Evolutionary conservation across 2,329 filamentous ascomycete species (phyloP).

Genomic region (Pseudogymnoascus sp.): DNA sequence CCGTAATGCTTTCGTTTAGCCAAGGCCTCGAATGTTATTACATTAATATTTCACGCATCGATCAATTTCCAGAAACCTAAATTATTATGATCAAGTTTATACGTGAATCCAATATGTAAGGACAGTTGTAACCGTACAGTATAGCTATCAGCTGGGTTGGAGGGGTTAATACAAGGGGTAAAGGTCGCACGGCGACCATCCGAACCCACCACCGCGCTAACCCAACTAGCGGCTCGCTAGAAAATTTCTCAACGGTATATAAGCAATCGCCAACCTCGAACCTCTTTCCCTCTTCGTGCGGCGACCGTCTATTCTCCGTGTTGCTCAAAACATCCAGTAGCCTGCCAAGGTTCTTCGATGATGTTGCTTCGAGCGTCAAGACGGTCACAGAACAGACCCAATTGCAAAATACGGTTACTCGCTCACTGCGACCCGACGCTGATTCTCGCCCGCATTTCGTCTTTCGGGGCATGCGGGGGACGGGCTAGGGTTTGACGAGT

Average conservation of each 20-base stretch:
- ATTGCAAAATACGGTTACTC: constrained; percentile 61
- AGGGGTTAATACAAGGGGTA: background rate
- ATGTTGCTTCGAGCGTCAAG: constrained; percentile 28
- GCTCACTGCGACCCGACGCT: constrained; percentile 37
- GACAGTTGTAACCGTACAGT: too few relatives aligned
- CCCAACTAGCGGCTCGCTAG: background rate
- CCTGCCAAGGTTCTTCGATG: constrained; percentile 18
- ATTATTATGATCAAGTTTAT: background rate
- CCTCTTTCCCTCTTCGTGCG: constrained; percentile 24
- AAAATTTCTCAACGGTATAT: constrained; percentile 4
- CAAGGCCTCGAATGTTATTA: background rate
- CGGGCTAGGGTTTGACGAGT: constrained; percentile 29
- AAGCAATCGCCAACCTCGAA: background rate
- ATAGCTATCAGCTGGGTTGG: background rate
- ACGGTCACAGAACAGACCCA: constrained; percentile 39
- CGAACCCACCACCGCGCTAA: background rate
- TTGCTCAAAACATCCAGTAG: constrained; percentile 26
- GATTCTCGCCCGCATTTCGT: constrained; percentile 28
- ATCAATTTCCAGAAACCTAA: background rate
- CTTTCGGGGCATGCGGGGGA: constrained; percentile 36
- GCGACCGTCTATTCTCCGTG: constrained; percentile 25
- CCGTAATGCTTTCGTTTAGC: background rate
- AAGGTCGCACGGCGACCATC: background rate
- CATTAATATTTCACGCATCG: background rate
- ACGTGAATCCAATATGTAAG: background rate